Base-by-base conservation (phyloP, 768 basidiomycete species). In the Lentinula guzmanii region DNA sequence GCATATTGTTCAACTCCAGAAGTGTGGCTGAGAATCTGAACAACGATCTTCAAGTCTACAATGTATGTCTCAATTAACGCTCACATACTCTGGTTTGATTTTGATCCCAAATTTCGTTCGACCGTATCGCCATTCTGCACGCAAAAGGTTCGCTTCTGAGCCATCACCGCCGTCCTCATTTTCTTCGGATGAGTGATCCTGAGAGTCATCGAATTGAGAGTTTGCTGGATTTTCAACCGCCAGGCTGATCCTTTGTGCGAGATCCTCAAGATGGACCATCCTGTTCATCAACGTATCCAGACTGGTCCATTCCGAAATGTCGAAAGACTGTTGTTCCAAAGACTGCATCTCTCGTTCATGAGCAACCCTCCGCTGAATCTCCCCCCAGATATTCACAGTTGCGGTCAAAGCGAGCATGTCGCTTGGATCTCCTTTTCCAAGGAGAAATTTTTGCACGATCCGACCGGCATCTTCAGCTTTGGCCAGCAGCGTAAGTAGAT, bases 371-470 rank as follows among this genome's bases (percentile, higher is more conserved):
- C 71, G 69, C 65, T 74, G 74, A 57, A 93, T 81, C 16, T 68
- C 68, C 8, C 73, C 64, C 89, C 91, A 93, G 15, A 77, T 72
- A 4, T 73, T 74, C 60, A 92, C 84, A 4, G 89, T 86, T 21
- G 77, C 74, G 63, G 82, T 82, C 43, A 95, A 81, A 2, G 85
- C 75, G 10, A 84, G 70, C 31, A 95, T 77, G 67, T 94, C 93
- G 53, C 71, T 77, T 18, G 82, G 71, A 60, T 84, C 83, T 31
- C 90, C 91, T 59, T 86, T 82, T 1, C 87, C 82, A 11, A 90
- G 77, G 2, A 87, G 71, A 65, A 95, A 89, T 63, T 82, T 85
- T 66, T 95, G 93, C 15, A 91, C 82, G 50, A 92, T 83, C 11
- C 93, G 88, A 11, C 82, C 80, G 3, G 82, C 79, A 69, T 95